Evolutionary conservation across 306 rosid genomes (phyloP).

Genomic region (Quercus alba): DNA sequence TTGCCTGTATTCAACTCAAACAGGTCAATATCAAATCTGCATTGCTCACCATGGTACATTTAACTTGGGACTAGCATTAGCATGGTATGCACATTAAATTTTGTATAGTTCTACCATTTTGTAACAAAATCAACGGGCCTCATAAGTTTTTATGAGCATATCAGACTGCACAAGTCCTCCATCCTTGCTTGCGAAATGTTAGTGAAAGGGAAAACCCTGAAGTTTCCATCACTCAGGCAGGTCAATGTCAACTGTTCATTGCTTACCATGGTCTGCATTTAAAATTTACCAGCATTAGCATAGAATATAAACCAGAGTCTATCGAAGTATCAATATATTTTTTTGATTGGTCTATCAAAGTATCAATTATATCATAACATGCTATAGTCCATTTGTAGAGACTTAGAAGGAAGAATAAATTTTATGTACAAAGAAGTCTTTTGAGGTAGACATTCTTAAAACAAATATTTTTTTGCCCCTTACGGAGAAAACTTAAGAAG

Average conservation of each 20-base stretch:
- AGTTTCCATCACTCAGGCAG: constrained; percentile 70
- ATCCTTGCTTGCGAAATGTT: constrained; percentile 62
- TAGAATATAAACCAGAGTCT: constrained; percentile 10
- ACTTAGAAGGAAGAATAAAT: background rate
- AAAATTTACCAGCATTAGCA: constrained; percentile 25
- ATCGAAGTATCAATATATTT: background rate
- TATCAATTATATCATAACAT: constrained; percentile 1
- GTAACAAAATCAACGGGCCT: constrained; percentile 14
- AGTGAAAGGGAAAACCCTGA: constrained; percentile 72
- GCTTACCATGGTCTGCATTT: constrained; percentile 90
- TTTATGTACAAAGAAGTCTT: background rate
- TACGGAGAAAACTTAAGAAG: background rate
- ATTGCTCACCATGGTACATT: background rate
- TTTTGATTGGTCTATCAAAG: background rate
- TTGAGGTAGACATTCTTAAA: background rate
- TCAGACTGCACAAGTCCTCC: constrained; percentile 68
- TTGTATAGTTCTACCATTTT: background rate
- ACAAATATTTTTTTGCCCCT: background rate
- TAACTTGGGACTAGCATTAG: background rate
- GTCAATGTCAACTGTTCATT: constrained; percentile 78
- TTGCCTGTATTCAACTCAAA: background rate
- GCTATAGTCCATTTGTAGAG: background rate
- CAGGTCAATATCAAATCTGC: background rate
- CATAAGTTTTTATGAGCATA: constrained; percentile 46
- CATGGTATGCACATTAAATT: background rate